These are phyloP conservation scores for Solanum corneliomulleri DNA, from an alignment of 257 asterid species.

Conservation along the genomic window DNA sequence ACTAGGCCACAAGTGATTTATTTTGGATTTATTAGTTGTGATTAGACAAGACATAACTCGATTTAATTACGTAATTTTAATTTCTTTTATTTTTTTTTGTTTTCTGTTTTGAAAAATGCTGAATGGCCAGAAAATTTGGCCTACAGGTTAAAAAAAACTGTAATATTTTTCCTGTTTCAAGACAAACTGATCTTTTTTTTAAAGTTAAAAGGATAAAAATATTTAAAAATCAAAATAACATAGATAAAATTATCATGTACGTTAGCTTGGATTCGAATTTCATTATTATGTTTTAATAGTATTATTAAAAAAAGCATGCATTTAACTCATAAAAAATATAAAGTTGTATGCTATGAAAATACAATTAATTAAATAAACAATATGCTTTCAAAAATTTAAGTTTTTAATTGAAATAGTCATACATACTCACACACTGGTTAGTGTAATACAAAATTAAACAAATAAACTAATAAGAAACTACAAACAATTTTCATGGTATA, in stretches of 20 bases:
- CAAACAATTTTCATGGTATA: not conserved
- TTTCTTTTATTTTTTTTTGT: not conserved
- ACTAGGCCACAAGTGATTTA: not conserved
- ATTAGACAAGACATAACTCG: not conserved
- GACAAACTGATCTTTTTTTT: too few relatives aligned
- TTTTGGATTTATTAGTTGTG: not conserved
- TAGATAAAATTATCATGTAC: not conserved
- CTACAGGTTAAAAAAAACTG: too few relatives aligned
- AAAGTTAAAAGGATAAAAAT: too few relatives aligned
- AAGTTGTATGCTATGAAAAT: too few relatives aligned
- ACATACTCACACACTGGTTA: not conserved
- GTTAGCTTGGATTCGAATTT: not conserved
- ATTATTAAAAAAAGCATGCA: not conserved
- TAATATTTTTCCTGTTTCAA: too few relatives aligned
- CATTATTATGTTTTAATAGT: not conserved
- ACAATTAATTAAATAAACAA: not conserved
- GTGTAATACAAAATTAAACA: not conserved
- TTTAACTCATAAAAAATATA: not conserved
- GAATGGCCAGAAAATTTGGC: too few relatives aligned
- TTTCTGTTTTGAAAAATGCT: too few relatives aligned
- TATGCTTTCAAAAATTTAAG: not conserved
- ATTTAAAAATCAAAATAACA: too few relatives aligned
- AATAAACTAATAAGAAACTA: not conserved
- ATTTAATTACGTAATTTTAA: not conserved
- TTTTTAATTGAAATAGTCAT: not conserved